Base-by-base conservation (phyloP, 2,329 filamentous ascomycete genomes). In the Erysiphe pulchra region DNA sequence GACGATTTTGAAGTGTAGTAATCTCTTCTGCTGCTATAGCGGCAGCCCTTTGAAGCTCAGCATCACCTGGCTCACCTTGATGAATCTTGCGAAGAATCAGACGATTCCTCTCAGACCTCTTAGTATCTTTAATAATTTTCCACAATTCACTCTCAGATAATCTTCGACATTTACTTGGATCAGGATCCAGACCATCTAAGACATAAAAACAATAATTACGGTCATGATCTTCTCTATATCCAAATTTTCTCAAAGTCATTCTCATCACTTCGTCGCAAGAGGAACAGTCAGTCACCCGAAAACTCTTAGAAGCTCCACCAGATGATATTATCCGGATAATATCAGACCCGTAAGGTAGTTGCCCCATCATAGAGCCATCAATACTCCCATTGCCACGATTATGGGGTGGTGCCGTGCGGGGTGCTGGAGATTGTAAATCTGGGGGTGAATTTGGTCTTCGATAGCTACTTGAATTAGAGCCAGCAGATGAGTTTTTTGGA, bases 151-250 rank as follows among this genome's bases (percentile, higher is more conserved):
- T 77, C 56, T 98, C 90, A 32, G 78, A 77, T 36, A 95, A 68
- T 44, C 82, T 76, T 49, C 85, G 77, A 59, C 83, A 92, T 56
- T 85, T 76, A 44, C 70, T 72, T 30, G 84, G 79, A 53, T 90
- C 79, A 1, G 86, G 77, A 42, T 94, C 84, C 36, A 84, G 66
- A 44, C 86, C 87, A 52, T 83, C 78, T 48, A 95, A 68, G 1
- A 93, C 79, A 67, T 90, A 95, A 64, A 98, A 95, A 65, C 86
- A 94, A 63, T 93, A 95, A 57, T 92, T 93, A 55, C 85, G 75
- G 59, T 90, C 81, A 56, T 94, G 85, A 50, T 87, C 82, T 57
- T 93, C 85, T 18, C 85, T 81, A 30, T 93, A 70, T 37, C 77
- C 76, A 51, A 93, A 82, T 60, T 95, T 95, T 53, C 80, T 75